phyloP scores from a whole-genome alignment of 495 filamentous ascomycete species.

The Margaritispora aquatica region DNA sequence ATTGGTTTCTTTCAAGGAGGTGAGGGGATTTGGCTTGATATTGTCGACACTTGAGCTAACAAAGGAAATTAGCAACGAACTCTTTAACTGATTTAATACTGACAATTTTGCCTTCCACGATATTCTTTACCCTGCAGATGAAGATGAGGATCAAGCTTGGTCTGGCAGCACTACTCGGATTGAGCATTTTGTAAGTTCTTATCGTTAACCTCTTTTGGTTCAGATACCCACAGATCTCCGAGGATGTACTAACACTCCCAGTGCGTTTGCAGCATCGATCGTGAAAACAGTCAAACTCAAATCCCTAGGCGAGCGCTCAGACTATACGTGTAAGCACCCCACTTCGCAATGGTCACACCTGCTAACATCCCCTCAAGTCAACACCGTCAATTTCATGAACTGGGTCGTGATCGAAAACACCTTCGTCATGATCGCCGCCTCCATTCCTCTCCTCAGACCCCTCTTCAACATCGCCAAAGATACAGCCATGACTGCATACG shows the following conservation, averaged over 20 bases:
- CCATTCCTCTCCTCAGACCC: slow-evolving; percentile 9
- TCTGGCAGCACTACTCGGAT: slow-evolving; percentile 4
- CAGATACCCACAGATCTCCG: not conserved
- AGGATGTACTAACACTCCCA: not conserved
- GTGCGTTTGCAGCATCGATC: slow-evolving; percentile 10
- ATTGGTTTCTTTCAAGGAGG: slow-evolving; percentile 12
- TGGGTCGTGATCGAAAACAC: slow-evolving; percentile 17
- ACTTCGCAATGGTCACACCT: not conserved
- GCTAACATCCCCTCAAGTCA: not conserved
- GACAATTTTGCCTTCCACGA: slow-evolving; percentile 3
- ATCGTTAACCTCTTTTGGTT: too few relatives aligned
- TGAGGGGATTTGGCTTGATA: not conserved
- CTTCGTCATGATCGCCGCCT: slow-evolving; percentile 11
- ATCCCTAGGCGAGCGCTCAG: slow-evolving; percentile 3
- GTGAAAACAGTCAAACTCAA: slow-evolving; percentile 13
- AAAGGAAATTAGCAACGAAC: not conserved
- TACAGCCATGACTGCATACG: not conserved
- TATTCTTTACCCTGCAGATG: slow-evolving; percentile 11
- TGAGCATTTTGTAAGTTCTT: slow-evolving; percentile 5
- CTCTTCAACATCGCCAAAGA: slow-evolving; percentile 14
- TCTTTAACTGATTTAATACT: slow-evolving; percentile 7
- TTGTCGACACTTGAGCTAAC: not conserved
- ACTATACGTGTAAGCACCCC: slow-evolving; percentile 7
- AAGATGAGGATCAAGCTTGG: slow-evolving; percentile 7
- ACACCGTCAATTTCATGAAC: slow-evolving; percentile 12